Evolutionary conservation across 176 grass and related monocot genomes (phyloP), one percentile per base, ranked within the genome.

Genomic region (Themeda triandra): DNA sequence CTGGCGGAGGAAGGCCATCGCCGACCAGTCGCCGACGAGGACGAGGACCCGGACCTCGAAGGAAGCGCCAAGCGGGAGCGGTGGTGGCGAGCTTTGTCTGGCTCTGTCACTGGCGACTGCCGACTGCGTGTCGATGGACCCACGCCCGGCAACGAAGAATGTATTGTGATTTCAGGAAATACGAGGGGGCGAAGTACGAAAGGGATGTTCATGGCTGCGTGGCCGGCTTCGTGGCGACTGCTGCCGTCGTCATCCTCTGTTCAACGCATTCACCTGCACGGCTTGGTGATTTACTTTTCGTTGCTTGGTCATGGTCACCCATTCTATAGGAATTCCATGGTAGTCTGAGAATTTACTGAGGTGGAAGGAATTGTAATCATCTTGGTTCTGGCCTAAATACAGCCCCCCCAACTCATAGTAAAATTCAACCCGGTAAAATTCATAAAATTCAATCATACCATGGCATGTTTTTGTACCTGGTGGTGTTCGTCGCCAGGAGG

Each of bases 1-100:
- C 39, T 3, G 53, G 64, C 78, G 86, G 67, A 64, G 66, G 60
- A 59, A 79, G 67, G 81, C 91, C 93, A 92, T 90, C 29, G 67
- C 84, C 76, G 87, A 84, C 80, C 81, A 85, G 33, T 62, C 84
- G 84, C n/a, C 73, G 84, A 71, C 63, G 56, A 90, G 79, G 73
- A 59, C 64, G 9, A 10, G 11, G 10, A 54, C 19, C 2, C 19
- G 51, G 51, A 54, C 6, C 48, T 24, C 54, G 23, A 59, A 59
- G 36, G 58, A 42, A 69, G 29, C 11, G n/a, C n/a, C n/a, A n/a
- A n/a, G n/a, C n/a, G n/a, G n/a, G n/a, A n/a, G n/a, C n/a, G n/a
- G n/a, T n/a, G n/a, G n/a, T n/a, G n/a, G n/a, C n/a, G n/a, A n/a
- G n/a, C n/a, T 10, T 53, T 68, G 29, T n/a, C 29, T 45, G 73